These are phyloP conservation scores for Magnaporthiopsis rhizophila DNA, from an alignment of 2,329 filamentous ascomycete species.

Conservation along the genomic window DNA sequence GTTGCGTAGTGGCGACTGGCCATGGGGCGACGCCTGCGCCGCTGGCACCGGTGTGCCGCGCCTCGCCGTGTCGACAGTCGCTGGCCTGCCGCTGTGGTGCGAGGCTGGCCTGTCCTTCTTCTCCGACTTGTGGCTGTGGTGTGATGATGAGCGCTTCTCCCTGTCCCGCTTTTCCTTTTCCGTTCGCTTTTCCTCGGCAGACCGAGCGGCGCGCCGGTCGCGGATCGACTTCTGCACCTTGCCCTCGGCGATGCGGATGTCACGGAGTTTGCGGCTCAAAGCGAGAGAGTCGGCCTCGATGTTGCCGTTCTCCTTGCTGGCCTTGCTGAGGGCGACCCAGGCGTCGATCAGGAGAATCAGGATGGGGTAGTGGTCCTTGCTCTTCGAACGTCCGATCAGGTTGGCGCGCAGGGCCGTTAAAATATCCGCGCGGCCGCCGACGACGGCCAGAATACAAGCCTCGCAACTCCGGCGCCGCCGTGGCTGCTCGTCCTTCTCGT, in stretches of 20 bases:
- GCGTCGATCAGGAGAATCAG: constrained; percentile 29
- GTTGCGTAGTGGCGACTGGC: no score
- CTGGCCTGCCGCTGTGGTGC: no score
- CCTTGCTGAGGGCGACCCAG: constrained; percentile 31
- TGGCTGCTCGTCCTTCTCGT: no score
- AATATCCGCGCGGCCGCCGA: constrained; percentile 34
- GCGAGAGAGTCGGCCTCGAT: constrained; percentile 3
- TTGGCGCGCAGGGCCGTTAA: constrained; percentile 38
- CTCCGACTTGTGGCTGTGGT: neutral
- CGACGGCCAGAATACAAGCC: constrained; percentile 41
- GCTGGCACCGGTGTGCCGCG: no score
- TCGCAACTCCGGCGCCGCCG: constrained; percentile 28
- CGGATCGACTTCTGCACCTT: neutral
- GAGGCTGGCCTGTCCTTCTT: neutral
- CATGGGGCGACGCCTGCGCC: no score
- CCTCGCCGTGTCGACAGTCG: no score
- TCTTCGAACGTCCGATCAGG: constrained; percentile 28
- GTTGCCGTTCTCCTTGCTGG: neutral
- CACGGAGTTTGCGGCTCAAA: constrained; percentile 8
- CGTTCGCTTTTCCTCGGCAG: neutral
- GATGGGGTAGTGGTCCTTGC: neutral
- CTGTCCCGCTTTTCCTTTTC: neutral
- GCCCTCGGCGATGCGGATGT: neutral
- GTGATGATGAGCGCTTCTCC: neutral
- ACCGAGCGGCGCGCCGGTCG: neutral